Evolutionary conservation across 371 early-diverging fungal genomes (phyloP).

Genomic region (Mortierella sp.): DNA sequence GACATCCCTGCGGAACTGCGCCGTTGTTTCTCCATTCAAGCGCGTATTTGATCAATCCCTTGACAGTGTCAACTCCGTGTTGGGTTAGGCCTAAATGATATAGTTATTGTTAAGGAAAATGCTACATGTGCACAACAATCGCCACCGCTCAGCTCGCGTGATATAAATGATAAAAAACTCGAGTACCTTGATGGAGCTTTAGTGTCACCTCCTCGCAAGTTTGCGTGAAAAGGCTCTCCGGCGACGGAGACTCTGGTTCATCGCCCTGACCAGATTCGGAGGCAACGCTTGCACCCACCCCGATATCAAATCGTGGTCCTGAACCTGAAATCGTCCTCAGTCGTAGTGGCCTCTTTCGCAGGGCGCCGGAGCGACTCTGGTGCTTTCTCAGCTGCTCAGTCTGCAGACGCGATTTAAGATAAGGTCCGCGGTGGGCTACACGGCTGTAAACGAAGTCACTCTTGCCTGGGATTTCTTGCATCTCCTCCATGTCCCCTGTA

Average conservation of each 20-base stretch:
- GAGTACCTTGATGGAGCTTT: conserved; percentile 34
- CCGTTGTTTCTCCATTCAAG: conserved; percentile 28
- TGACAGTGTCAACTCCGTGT: conserved; percentile 24
- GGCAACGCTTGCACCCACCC: not conserved
- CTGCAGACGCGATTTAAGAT: conserved; percentile 30
- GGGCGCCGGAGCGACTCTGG: conserved; percentile 13
- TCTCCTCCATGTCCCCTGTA: conserved; percentile 30
- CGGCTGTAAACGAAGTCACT: conserved; percentile 11
- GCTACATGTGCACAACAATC: no score
- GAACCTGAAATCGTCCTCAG: conserved; percentile 19
- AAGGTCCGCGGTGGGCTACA: conserved; percentile 24
- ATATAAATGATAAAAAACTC: not conserved
- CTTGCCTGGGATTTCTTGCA: conserved; percentile 14
- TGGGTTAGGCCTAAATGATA: conserved; percentile 15
- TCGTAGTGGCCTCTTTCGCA: conserved; percentile 18
- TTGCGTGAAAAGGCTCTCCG: conserved; percentile 16
- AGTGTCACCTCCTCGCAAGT: conserved; percentile 33
- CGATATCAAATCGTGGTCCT: conserved; percentile 7
- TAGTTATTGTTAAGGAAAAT: no score
- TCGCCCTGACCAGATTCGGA: not conserved
- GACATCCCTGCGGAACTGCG: conserved; percentile 1
- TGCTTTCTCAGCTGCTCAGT: conserved; percentile 23
- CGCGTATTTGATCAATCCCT: conserved; percentile 6
- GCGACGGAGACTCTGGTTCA: not conserved
- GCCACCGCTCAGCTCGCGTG: no score